Base-by-base conservation (phyloP, 1,284 basidiomycete species). In the Anthracocystis setariae region DNA sequence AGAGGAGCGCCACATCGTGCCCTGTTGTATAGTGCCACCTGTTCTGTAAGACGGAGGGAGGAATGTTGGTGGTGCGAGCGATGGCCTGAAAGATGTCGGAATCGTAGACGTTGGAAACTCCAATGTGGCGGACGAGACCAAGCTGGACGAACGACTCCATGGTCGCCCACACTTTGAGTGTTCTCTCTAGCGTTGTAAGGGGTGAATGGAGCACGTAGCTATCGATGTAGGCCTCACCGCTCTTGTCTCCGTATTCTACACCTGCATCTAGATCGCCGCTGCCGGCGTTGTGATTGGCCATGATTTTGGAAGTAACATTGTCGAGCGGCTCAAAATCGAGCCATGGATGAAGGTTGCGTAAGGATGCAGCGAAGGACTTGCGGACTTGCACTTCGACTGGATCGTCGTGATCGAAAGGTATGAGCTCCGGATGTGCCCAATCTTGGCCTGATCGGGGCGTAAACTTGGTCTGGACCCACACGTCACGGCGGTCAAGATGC, bases 401-500 rank as follows among this genome's bases (percentile, higher is more conserved):
- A 5, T 73, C 76, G 5, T 68, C 52, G 5, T 60, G 37, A 12
- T 49, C 51, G 42, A 78, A 81, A 4, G 79, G 77, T 3, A 81
- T 46, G 10, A 58, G 47, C 8, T 71, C 59, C 0, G 58, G 46
- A 12, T 57, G 62, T 24, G 48, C 27, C 70, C 70, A 57, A 24
- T 81, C 79, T 42, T 81, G 79, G 3, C 79, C 79, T 0, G 66
- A 70, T 0, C 70, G 48, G 7, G 78, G 74, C 0, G 79, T 80
- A 60, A 77, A 80, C 53, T 82, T 82, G 39, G 79, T 73, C 58
- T 82, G 80, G 13, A 82, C 35, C 80, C 80, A 82, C 0, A 81
- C 24, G 18, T 74, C 70, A 3, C 53, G 46, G 8, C 80, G 46
- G 10, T 45, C 35, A 10, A 81, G 52, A 4, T 64, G 20, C 37